Evolutionary conservation across 768 basidiomycete genomes (phyloP).

Genomic region (Calocera viscosa): DNA sequence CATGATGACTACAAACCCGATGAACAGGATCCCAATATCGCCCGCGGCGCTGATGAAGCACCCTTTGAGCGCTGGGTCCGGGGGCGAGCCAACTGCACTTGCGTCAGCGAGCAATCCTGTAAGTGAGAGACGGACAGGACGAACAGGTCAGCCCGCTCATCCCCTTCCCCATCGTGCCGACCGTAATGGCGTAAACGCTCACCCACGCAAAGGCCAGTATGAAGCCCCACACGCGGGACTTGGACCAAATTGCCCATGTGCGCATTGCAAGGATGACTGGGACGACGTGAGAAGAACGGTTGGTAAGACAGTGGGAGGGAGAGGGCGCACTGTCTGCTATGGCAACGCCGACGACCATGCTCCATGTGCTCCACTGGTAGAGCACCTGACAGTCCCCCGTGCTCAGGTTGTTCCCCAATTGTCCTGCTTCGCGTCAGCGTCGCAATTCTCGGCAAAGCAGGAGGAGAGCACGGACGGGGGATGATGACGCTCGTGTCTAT

Average conservation of each 20-base stretch:
- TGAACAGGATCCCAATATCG: neutral
- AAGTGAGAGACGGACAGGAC: neutral
- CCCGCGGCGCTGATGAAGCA: neutral
- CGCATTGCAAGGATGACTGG: constrained; percentile 12
- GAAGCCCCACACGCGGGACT: neutral
- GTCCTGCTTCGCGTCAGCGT: neutral
- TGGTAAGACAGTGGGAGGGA: neutral
- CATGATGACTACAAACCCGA: neutral
- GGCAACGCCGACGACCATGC: constrained; percentile 7
- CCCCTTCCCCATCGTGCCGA: neutral
- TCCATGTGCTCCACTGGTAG: neutral
- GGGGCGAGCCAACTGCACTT: neutral
- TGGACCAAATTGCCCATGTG: constrained; percentile 16
- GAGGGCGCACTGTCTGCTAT: constrained; percentile 8
- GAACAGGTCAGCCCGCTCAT: neutral
- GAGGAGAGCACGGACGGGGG: constrained; percentile 8
- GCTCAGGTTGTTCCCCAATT: neutral
- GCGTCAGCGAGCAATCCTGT: neutral
- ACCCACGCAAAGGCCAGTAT: neutral
- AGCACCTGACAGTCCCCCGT: neutral
- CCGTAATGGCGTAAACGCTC: neutral
- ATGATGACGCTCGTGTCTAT: constrained; percentile 17
- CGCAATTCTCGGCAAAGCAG: neutral
- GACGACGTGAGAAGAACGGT: neutral
- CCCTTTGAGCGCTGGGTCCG: neutral